A percentile compares a stretch with the other conserved stretches of the same genome.
These are phyloP conservation scores for Microcera coccophila DNA, from an alignment of 2,329 filamentous ascomycete species.

Conservation along the genomic window DNA sequence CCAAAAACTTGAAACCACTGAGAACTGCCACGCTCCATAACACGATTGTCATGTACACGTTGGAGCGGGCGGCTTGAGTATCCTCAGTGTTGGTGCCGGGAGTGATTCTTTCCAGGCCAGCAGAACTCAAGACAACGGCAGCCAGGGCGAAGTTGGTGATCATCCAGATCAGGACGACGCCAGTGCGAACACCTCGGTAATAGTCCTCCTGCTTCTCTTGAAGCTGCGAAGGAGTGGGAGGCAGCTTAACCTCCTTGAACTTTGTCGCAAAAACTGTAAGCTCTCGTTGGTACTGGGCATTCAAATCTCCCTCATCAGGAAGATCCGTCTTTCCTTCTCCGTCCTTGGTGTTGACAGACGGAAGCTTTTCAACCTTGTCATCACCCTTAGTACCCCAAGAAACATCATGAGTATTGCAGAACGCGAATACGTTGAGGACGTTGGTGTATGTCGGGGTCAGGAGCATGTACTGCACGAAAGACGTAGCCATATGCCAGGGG, in stretches of 20 bases:
- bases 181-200: conserved; percentile 91
- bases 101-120: conserved; percentile 69
- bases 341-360: conserved; percentile 83
- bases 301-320: conserved; percentile 89
- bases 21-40: conserved; percentile 85
- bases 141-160: conserved; percentile 88
- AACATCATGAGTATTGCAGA: conserved; percentile 98
- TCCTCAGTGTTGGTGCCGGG: conserved; percentile 38
- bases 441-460: conserved; percentile 97
- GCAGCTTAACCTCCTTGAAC: conserved; percentile 65
- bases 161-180: conserved; percentile 93
- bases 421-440: conserved; percentile 97
- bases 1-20: conserved; percentile 81
- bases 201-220: conserved; percentile 94
- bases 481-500: conserved; percentile 99
- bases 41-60: conserved; percentile 81
- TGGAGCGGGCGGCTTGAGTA: conserved; percentile 54
- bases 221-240: conserved; percentile 50
- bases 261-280: conserved; percentile 70
- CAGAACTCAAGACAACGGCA: conserved; percentile 81
- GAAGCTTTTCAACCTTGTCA: conserved; percentile 88
- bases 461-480: conserved; percentile 88
- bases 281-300: conserved; percentile 90
- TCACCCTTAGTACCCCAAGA: conserved; percentile 99
- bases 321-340: conserved; percentile 90